Evolutionary conservation across 805 yeast species (phyloP), one percentile per base, ranked within the genome.

Genomic region (Lipomyces sp.): DNA sequence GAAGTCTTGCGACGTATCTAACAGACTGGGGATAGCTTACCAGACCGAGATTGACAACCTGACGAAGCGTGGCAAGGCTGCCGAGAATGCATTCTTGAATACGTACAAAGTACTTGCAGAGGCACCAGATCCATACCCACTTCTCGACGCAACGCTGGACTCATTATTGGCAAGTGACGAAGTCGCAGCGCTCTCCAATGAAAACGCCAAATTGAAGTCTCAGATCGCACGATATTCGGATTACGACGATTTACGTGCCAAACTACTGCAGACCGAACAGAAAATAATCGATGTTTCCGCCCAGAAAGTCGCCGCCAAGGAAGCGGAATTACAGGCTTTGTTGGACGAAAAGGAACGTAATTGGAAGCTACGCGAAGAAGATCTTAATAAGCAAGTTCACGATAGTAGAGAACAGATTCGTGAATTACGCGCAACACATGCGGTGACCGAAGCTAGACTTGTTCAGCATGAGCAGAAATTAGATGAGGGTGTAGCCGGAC

Each of bases 41-140:
- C 99, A 94, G 77, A 85, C 87, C 64, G 98, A 92, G 75, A 90
- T 94, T 73, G 99, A 94, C 76, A 80, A 82, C 53, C 80, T 94
- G 70, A 90, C 97, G 1, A 85, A 86, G 71, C 86, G 95, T 69
- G 87, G 90, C 63, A 91, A 93, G 74, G 80, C 77, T 56, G 86
- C 90, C 0, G 98, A 95, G 74, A 80, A 83, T 50, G 82, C 87
- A 37, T 89, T 95, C 73, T 85, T 92, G 75, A 86, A 87, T 24
- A 81, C 90, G 30, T 94, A 94, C 79, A 81, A 90, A 64, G 81
- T 86, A 15, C 79, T 94, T 4, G 90, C 92, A 4, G 97, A 93
- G 76, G 93, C 96, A 0, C 98, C 98, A 0, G 98, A 94, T 78
- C 98, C 98, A 0, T 85, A 84, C 68, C 96, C 97, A 3, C 77